These are phyloP conservation scores for Boletus mariae DNA, from an alignment of 1,284 basidiomycete genomes.

Conservation along the genomic window DNA sequence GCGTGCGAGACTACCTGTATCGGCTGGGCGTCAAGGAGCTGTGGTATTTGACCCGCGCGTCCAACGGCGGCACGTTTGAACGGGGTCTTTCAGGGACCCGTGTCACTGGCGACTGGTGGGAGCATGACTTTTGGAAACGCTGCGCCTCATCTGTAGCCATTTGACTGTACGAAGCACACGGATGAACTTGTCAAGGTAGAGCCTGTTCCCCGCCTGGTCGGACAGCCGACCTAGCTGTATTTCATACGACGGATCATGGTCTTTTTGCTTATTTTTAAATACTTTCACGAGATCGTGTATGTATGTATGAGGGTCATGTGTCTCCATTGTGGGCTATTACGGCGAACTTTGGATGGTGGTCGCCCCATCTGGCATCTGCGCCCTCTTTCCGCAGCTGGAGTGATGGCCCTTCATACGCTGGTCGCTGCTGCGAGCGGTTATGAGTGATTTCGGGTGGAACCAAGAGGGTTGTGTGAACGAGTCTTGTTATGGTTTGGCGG, in stretches of 20 bases:
- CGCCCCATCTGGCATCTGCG: neutral
- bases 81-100: constrained; percentile 44
- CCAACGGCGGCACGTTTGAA: constrained; percentile 29
- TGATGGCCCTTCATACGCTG: neutral
- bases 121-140: constrained; percentile 53
- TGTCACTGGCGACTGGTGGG: constrained; percentile 51
- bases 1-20: constrained; percentile 67
- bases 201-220: constrained; percentile 30
- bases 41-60: constrained; percentile 57
- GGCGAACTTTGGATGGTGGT: neutral
- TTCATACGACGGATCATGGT: constrained; percentile 9
- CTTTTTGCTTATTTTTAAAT: neutral
- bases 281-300: constrained; percentile 2
- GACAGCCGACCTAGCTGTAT: constrained; percentile 19
- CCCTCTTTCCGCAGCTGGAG: neutral
- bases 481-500: constrained; percentile 10
- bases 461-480: constrained; percentile 7
- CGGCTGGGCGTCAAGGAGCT: constrained; percentile 59
- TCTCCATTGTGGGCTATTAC: neutral
- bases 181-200: constrained; percentile 26
- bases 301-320: too few species aligned
- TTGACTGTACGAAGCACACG: constrained; percentile 13
- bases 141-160: constrained; percentile 12
- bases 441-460: neutral
- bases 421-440: constrained; percentile 6